These are phyloP conservation scores for Talaromyces funiculosus DNA, from an alignment of 2,329 filamentous ascomycete genomes.

Conservation along the genomic window DNA sequence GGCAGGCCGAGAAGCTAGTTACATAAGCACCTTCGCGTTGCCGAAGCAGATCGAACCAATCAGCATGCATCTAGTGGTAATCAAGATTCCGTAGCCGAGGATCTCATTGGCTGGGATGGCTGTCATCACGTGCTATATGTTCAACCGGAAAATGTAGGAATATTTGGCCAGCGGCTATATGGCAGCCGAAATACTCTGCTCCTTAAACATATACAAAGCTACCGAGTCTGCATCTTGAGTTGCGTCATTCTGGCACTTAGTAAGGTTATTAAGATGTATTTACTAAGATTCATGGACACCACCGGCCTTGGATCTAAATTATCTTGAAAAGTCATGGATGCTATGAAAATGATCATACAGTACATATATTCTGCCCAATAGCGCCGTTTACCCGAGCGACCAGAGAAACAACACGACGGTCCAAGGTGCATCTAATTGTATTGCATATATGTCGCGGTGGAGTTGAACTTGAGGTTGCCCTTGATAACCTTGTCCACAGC, in stretches of 20 bases:
- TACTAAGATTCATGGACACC: not conserved
- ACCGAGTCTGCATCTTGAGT: not conserved
- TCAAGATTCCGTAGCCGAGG: constrained; percentile 28
- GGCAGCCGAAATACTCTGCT: constrained; percentile 4
- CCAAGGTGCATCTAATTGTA: constrained; percentile 67
- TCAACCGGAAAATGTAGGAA: constrained; percentile 22
- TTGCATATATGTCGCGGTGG: constrained; percentile 95
- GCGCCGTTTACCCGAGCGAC: constrained; percentile 21
- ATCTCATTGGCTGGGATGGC: constrained; percentile 24
- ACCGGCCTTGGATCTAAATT: not conserved
- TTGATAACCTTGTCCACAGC: constrained; percentile 99
- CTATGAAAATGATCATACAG: constrained; percentile 17
- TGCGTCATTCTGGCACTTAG: not conserved
- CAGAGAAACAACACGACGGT: constrained; percentile 18
- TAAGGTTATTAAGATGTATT: not conserved
- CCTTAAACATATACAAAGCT: not conserved
- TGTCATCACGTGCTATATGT: constrained; percentile 26
- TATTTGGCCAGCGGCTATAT: constrained; percentile 15
- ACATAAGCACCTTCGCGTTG: constrained; percentile 33
- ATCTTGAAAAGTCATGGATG: constrained; percentile 5
- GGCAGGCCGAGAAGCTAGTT: constrained; percentile 21
- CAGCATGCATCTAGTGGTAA: constrained; percentile 29
- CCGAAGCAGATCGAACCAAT: constrained; percentile 32
- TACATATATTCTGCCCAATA: constrained; percentile 31
- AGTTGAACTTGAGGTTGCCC: constrained; percentile 99